phyloP scores from a whole-genome alignment of 306 rosid genomes.

The Trifolium dubium region DNA sequence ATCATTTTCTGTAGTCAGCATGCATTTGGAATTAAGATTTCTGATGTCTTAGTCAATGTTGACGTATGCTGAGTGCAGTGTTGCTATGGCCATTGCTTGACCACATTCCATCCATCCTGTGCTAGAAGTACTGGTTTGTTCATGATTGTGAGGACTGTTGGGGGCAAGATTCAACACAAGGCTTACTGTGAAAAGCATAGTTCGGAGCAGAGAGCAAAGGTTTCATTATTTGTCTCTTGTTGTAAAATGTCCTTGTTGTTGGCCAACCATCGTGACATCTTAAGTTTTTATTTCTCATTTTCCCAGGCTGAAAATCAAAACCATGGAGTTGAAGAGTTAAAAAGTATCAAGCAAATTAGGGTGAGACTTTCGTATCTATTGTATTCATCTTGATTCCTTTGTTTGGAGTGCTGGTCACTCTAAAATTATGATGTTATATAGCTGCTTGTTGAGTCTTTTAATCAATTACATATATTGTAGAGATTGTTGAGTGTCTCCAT shows the following conservation, averaged over 20 bases:
- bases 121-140: conserved; percentile 85
- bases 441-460: background rate
- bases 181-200: conserved; percentile 97
- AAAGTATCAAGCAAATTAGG: conserved; percentile 82
- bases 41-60: conserved; percentile 29
- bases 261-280: conserved; percentile 21
- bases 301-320: conserved; percentile 86
- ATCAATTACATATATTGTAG: background rate
- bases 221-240: conserved; percentile 32
- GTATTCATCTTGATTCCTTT: background rate
- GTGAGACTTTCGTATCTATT: conserved; percentile 51
- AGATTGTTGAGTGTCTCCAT: conserved; percentile 5
- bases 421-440: background rate
- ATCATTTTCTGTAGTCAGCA: conserved; percentile 10
- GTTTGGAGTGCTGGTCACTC: background rate
- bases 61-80: conserved; percentile 67
- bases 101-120: conserved; percentile 88
- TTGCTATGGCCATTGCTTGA: conserved; percentile 87
- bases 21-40: conserved; percentile 19
- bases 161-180: conserved; percentile 89
- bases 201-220: conserved; percentile 91
- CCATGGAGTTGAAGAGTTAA: conserved; percentile 88
- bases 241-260: conserved; percentile 18
- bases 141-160: conserved; percentile 67
- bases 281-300: conserved; percentile 34